Base-by-base conservation (phyloP, 306 rosid species). In the Prinsepia uniflora region DNA sequence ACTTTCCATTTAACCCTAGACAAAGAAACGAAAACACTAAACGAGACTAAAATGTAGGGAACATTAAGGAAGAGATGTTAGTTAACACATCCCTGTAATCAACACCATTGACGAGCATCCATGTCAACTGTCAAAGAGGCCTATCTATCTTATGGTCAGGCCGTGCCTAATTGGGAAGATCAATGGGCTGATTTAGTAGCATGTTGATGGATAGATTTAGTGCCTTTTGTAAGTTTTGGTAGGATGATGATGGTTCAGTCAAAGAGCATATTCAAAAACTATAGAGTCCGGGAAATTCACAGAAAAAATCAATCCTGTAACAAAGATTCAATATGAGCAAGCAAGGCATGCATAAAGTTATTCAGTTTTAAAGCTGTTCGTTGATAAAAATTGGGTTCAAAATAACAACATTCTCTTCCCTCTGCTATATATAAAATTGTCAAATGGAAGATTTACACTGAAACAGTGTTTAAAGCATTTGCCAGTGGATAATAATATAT, bases 201-300 rank as follows among this genome's bases (percentile, higher is more conserved):
- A 0, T 36, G 48, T 17, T 17, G 30, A n/a, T 8, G 20, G 47
- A 62, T n/a, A 3, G 30, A 3, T 62, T 40, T 40, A 20, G n/a
- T 40, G 46, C 15, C 0, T 62, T 41, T 41, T n/a, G 12, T 41
- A 4, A 17, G 45, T 8, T 12, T 63, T 49, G 55, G 43, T 6
- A 43, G 36, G 36, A 63, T 63, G 50, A 63, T 5, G 52, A 63
- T 63, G 36, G 24, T 63, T 63, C n/a, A 42, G 19, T 42, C 68
- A 42, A 63, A 9, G 12, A 4, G 39, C 19, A 7, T 4, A 63
- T 10, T 49, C 13, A 63, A 6, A 44, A 64, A 45, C 53, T 6
- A 6, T 12, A 18, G n/a, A 14, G 36, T 34, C 6, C 41, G 45
- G 10, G 47, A 19, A 11, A 46, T 46, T 10, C 19, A 14, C 0